Conservation (phyloP, 768 basidiomycete species). For the Paxillus rubicundulus region DNA sequence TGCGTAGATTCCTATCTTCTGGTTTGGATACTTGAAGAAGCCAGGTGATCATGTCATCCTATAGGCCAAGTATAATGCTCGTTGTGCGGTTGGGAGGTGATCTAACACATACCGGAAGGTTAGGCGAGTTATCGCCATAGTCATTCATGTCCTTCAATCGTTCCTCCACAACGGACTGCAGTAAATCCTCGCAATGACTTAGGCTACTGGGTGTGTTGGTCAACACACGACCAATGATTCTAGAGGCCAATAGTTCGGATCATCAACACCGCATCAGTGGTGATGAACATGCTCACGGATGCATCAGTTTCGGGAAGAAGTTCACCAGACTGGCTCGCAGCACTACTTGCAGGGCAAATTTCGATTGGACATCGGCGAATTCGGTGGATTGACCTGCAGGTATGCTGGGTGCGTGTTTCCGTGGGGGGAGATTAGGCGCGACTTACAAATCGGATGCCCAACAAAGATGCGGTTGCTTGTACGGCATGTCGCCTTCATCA, state of each 20-base stretch:
- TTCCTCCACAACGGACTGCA: constrained; percentile 33
- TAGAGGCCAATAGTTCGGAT: constrained; percentile 17
- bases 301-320: constrained; percentile 33
- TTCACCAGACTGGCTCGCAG: constrained; percentile 32
- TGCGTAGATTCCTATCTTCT: constrained; percentile 26
- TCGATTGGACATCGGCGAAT: constrained; percentile 32
- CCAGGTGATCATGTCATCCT: constrained; percentile 43
- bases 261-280: constrained; percentile 2
- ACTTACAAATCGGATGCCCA: constrained; percentile 37
- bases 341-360: constrained; percentile 35
- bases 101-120: constrained; percentile 32
- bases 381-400: constrained; percentile 35
- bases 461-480: constrained; percentile 42
- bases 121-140: constrained; percentile 26
- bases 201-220: constrained; percentile 33
- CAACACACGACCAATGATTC: constrained; percentile 32
- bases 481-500: constrained; percentile 34
- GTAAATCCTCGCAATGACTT: constrained; percentile 26
- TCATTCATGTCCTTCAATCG: constrained; percentile 26
- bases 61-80: constrained; percentile 3
- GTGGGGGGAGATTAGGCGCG: background rate
- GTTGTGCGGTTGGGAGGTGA: background rate
- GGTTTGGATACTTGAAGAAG: constrained; percentile 34
- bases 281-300: constrained; percentile 29
- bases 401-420: constrained; percentile 7